These are phyloP conservation scores for Bipolaris cookei DNA, from an alignment of 2,329 filamentous ascomycete species.

Conservation along the genomic window DNA sequence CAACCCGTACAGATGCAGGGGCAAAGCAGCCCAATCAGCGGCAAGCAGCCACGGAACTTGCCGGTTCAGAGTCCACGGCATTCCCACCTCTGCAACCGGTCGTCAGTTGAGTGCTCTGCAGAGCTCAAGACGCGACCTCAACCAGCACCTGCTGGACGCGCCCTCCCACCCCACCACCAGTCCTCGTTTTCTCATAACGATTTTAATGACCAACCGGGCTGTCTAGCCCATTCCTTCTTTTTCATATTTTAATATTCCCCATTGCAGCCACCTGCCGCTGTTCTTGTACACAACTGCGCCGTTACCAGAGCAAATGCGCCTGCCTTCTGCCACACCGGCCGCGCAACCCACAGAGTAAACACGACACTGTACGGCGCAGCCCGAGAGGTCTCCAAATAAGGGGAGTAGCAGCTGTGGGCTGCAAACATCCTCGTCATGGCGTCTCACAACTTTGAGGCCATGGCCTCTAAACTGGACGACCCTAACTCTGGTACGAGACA, in stretches of 20 bases:
- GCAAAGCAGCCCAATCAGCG: conserved; percentile 14
- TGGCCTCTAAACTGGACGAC: conserved; percentile 57
- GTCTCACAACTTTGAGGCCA: conserved; percentile 54
- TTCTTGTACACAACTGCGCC: conserved; percentile 20
- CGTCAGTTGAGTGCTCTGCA: conserved; percentile 22
- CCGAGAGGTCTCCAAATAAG: conserved; percentile 16
- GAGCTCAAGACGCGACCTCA: conserved; percentile 38
- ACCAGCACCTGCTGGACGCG: conserved; percentile 41
- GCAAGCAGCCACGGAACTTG: conserved; percentile 3
- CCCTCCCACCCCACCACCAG: conserved; percentile 31
- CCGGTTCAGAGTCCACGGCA: conserved; percentile 12
- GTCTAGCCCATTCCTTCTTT: conserved; percentile 31
- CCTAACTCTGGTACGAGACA: conserved; percentile 43
- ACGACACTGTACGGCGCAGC: conserved; percentile 11
- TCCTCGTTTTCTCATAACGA: conserved; percentile 36
- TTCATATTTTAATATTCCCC: conserved; percentile 27
- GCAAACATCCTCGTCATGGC: conserved; percentile 42
- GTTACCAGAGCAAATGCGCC: conserved; percentile 36
- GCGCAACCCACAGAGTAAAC: conserved; percentile 23
- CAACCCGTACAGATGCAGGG: neutral
- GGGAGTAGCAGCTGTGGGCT: conserved; percentile 33
- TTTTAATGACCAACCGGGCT: conserved; percentile 38
- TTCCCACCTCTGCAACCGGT: conserved; percentile 12
- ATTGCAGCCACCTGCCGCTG: conserved; percentile 13
- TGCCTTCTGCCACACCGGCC: conserved; percentile 22